Conservation (phyloP, 768 basidiomycete genomes). For the Hirschioporus abietinus region DNA sequence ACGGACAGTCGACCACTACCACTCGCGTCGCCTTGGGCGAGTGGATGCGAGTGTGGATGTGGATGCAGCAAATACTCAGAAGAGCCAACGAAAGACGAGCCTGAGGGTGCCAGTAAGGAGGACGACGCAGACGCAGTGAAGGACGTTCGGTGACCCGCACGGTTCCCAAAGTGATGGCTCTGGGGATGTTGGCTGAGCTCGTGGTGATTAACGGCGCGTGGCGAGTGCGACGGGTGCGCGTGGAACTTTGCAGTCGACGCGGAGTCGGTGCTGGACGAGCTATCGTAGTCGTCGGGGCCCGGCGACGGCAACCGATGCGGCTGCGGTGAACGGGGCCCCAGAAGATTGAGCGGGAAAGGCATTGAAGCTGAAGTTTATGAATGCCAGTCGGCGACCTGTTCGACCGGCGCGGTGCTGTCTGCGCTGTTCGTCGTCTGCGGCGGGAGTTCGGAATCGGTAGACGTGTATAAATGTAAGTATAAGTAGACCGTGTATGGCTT, state of each 20-base stretch:
- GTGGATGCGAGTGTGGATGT: slow-evolving; percentile 36
- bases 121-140: slow-evolving; percentile 17
- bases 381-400: neutral
- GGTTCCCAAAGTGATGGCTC: slow-evolving; percentile 23
- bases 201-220: slow-evolving; percentile 7
- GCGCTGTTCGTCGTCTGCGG: neutral
- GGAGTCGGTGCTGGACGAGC: slow-evolving; percentile 39
- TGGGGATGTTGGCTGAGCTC: slow-evolving; percentile 21
- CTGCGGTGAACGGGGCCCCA: neutral
- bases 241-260: slow-evolving; percentile 27
- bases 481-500: neutral
- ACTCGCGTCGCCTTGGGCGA: slow-evolving; percentile 11
- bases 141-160: slow-evolving; percentile 21
- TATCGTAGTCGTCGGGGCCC: slow-evolving; percentile 34
- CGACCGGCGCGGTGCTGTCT: neutral
- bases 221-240: slow-evolving; percentile 15
- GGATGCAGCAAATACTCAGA: slow-evolving; percentile 23
- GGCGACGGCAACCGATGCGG: neutral
- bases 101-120: slow-evolving; percentile 18
- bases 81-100: slow-evolving; percentile 12
- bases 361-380: neutral
- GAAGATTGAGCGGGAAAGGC: neutral
- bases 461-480: neutral
- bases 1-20: slow-evolving; percentile 16
- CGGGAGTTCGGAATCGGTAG: neutral